Evolutionary conservation across 2,329 filamentous ascomycete genomes (phyloP), one percentile per base, ranked within the genome.

Genomic region (Sphaerulina vaccinii): DNA sequence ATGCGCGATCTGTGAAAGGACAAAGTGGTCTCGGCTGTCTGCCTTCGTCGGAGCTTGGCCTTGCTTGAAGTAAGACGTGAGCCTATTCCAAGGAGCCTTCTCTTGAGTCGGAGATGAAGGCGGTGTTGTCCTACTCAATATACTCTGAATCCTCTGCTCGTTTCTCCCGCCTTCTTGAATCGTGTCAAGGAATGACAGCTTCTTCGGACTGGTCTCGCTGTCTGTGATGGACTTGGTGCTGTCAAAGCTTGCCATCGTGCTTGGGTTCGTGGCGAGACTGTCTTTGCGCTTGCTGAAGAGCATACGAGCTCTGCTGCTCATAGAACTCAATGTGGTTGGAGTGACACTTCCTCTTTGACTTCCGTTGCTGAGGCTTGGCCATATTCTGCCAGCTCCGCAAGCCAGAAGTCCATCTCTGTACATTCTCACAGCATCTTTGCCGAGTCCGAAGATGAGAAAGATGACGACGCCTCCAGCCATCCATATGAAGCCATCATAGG

Each of bases 391-490:
- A 32, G 79, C 56, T 0, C 76, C 75, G 21, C 77, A 42, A n/a
- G 64, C 66, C 19, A 70, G 55, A 38, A 79, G 61, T 51, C 73
- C 70, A 3, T 67, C 65, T 46, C 71, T 71, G 62, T 85, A 85
- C 67, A 81, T 78, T 19, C 71, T 70, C 3, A 73, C 70, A 0
- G 83, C 83, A 61, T 87, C 84, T 21, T 71, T 72, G 23, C 84
- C 84, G 13, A 83, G 77, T 7, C 85, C 84, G 58, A 86, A 86
- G 61, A 84, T 79, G n/a, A 79, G 46, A 62, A 87, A 87, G 10
- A 82, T 68, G 21, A 83, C 52, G 52, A 79, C 75, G 0, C 79
- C 80, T 3, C 76, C 71, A 0, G 63, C 73, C 8, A 85, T 70
- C 40, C 79, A 75, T 16, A 79, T 72, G 80, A 81, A 87, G 23